A percentile compares a stretch with the other conserved stretches of the same genome.
Conservation (phyloP, 2,329 filamentous ascomycete genomes). For the Setomelanomma holmii region DNA sequence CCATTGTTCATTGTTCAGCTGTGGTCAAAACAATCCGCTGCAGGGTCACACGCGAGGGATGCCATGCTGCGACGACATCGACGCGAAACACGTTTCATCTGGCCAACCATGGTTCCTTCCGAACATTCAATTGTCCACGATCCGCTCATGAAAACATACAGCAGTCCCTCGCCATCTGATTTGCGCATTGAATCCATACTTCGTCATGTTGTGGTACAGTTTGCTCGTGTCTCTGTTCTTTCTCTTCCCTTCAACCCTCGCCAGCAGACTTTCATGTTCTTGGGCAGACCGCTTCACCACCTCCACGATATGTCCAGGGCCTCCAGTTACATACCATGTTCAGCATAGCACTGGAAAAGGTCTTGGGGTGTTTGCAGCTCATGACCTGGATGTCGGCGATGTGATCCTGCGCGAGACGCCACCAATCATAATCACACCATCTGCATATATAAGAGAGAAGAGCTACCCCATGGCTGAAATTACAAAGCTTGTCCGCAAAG, state of each 20-base stretch:
- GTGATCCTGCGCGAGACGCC: conserved; percentile 52
- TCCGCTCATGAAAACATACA: no score
- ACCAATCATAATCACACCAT: conserved; percentile 42
- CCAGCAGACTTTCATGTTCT: conserved; percentile 16
- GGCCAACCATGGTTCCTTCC: neutral
- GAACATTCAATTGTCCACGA: neutral
- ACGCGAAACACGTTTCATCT: conserved; percentile 26
- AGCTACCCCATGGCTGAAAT: conserved; percentile 37
- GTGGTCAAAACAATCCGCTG: no score
- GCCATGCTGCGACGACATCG: conserved; percentile 13
- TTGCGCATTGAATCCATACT: no score
- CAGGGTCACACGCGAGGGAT: conserved; percentile 1
- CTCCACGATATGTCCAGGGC: conserved; percentile 22
- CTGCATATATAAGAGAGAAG: conserved; percentile 31
- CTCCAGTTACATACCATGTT: conserved; percentile 38
- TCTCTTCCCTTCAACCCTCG: conserved; percentile 2
- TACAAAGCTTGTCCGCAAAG: conserved; percentile 23
- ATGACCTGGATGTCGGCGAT: conserved; percentile 47
- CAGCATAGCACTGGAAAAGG: conserved; percentile 49
- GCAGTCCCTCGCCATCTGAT: no score
- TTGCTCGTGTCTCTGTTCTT: neutral
- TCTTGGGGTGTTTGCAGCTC: conserved; percentile 51
- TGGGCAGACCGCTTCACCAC: conserved; percentile 19
- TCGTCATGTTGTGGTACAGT: neutral
- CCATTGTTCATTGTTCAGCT: no score